These are phyloP conservation scores for Geoglossum glabrum DNA, from an alignment of 495 filamentous ascomycete genomes.

Conservation along the genomic window DNA sequence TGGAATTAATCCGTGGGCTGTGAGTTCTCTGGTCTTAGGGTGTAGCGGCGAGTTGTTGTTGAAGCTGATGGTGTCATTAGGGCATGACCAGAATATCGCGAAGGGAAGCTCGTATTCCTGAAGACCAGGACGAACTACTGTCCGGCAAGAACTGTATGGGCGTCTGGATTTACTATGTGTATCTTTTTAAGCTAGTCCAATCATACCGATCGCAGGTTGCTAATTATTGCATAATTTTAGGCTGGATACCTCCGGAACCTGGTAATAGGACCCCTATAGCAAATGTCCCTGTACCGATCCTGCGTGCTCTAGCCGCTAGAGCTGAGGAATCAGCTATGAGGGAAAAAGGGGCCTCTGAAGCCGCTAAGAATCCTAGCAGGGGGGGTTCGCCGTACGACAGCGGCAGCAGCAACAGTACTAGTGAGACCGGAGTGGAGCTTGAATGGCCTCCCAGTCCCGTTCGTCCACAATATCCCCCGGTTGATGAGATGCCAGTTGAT, in stretches of 20 bases:
- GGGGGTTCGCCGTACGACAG: not conserved
- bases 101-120: conserved; percentile 32
- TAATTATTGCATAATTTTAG: not conserved
- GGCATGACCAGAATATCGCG: conserved; percentile 22
- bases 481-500: conserved; percentile 11
- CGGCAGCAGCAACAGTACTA: not conserved
- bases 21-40: not conserved
- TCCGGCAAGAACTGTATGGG: conserved; percentile 22
- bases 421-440: not conserved
- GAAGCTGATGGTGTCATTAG: conserved; percentile 2
- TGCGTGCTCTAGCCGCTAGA: conserved; percentile 9
- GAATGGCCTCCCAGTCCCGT: conserved; percentile 1
- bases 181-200: not conserved
- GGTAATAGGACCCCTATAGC: conserved; percentile 13
- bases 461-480: not conserved
- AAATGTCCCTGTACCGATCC: conserved; percentile 13
- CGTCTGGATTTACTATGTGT: conserved; percentile 5
- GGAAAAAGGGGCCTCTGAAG: too few species aligned
- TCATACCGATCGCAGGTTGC: not conserved
- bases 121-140: conserved; percentile 39
- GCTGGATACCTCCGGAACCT: conserved; percentile 21
- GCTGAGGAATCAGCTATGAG: not conserved
- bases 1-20: conserved; percentile 1
- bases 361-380: not conserved
- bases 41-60: not conserved